Evolutionary conservation across 768 basidiomycete genomes (phyloP), one percentile per base, ranked within the genome.

Genomic region (Lactarius sp.): DNA sequence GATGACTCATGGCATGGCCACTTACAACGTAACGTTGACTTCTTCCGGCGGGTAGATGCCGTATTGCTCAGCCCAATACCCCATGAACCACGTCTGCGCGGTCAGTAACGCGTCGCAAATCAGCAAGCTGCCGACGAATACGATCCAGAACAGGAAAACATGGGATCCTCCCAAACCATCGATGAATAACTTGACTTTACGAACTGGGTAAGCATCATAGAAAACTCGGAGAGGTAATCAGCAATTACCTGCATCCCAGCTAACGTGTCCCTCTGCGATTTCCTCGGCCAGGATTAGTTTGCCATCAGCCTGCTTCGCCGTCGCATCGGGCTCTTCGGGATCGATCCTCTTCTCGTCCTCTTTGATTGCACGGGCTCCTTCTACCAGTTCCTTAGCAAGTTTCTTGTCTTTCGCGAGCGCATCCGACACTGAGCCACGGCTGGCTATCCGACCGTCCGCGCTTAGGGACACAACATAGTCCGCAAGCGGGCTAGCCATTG

Each of bases 281-380:
- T 89, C 87, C 70, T 89, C 87, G 0, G 80, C 81, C 7, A 85
- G 73, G 52, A 87, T 80, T n/a, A 88, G 76, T 69, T 86, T 85
- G 2, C 85, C 85, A 52, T 78, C 78, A 13, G 61, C 54, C 52
- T 71, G 70, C 60, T 72, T 71, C 8, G 61, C 52, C 2, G 52
- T 59, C 1, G 53, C 67, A 6, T 64, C 66, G 2, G 64, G 65
- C 34, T 69, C 70, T 39, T 68, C 69, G 2, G 52, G 60, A 42
- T 71, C 73, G 7, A 71, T 42, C 22, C 66, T 65, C 60, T 76
- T 65, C 56, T 73, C 68, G 6, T 72, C 68, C 12, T 73, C 56
- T n/a, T 70, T 62, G 0, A 73, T 60, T 31, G 73, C 68, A 10
- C 55, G 56, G 16, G 57, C 68, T 42, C 74, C 72, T 52, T 62